A percentile compares a stretch with the other conserved stretches of the same genome.
Evolutionary conservation across 2,329 filamentous ascomycete genomes (phyloP).

Genomic region (Xylariaceae sp.): DNA sequence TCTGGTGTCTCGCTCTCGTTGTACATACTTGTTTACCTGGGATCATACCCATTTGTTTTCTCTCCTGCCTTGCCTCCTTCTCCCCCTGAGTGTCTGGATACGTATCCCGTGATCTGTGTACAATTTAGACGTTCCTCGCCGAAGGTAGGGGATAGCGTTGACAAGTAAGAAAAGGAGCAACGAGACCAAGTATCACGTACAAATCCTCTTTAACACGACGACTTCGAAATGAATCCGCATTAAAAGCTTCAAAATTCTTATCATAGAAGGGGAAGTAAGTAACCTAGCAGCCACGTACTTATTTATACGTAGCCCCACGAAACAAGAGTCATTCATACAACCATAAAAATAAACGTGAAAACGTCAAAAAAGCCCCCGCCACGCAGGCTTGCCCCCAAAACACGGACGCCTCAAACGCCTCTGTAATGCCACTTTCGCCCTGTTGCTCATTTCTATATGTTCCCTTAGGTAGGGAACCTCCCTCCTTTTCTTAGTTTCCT

Average conservation of each 20-base stretch:
- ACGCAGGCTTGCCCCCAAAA: not conserved
- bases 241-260: too few species aligned
- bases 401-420: slow-evolving; percentile 25
- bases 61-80: not conserved
- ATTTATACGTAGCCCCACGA: too few species aligned
- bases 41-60: slow-evolving; percentile 20
- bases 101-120: not conserved
- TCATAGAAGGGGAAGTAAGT: too few species aligned
- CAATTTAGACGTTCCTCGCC: not conserved
- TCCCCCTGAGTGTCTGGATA: not conserved
- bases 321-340: too few species aligned
- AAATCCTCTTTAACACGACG: too few species aligned
- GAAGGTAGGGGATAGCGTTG: too few species aligned
- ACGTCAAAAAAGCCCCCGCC: not conserved
- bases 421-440: slow-evolving; percentile 19
- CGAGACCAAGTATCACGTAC: too few species aligned
- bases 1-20: slow-evolving; percentile 7
- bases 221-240: too few species aligned
- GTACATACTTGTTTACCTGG: slow-evolving; percentile 12
- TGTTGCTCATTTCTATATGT: not conserved
- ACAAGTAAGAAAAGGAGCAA: too few species aligned
- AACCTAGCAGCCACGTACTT: too few species aligned
- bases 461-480: not conserved
- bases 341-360: not conserved
- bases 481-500: slow-evolving; percentile 44